These are phyloP conservation scores for Trichophyton benhamiae DNA, from an alignment of 2,329 filamentous ascomycete species.

Conservation along the genomic window DNA sequence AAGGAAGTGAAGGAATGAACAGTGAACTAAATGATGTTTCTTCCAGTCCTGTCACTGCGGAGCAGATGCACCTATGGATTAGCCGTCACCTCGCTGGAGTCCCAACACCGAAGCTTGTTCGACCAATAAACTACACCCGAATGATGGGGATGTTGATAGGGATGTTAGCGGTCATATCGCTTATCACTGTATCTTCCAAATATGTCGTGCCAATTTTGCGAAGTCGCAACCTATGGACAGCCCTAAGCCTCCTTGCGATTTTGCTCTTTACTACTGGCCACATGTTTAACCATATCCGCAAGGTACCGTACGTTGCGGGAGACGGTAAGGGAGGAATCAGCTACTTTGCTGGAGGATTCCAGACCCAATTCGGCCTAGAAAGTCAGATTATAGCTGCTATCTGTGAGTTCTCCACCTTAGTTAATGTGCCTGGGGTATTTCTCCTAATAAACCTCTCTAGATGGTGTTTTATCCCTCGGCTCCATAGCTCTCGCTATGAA, in stretches of 20 bases:
- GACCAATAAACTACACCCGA: conserved; percentile 77
- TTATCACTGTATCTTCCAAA: conserved; percentile 58
- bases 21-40: background rate
- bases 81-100: conserved; percentile 63
- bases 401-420: conserved; percentile 50
- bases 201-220: conserved; percentile 71
- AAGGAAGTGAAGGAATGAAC: background rate
- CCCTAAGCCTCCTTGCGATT: conserved; percentile 74
- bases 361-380: conserved; percentile 86
- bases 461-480: conserved; percentile 73
- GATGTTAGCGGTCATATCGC: conserved; percentile 57
- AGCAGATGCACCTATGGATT: conserved; percentile 68
- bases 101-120: conserved; percentile 63
- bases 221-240: conserved; percentile 90
- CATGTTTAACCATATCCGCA: conserved; percentile 99
- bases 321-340: conserved; percentile 74
- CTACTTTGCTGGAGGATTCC: conserved; percentile 87
- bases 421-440: background rate
- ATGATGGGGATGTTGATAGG: conserved; percentile 56
- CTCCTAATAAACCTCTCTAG: conserved; percentile 30
- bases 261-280: conserved; percentile 90
- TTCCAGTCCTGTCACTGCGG: conserved; percentile 57
- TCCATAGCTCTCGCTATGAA: conserved; percentile 85
- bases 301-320: conserved; percentile 80
- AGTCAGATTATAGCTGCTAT: conserved; percentile 89